Percentiles rank a stretch among this genome's conserved stretches.
Conservation (phyloP, 1,284 basidiomycete genomes). For the Microbotryum saponariae region DNA sequence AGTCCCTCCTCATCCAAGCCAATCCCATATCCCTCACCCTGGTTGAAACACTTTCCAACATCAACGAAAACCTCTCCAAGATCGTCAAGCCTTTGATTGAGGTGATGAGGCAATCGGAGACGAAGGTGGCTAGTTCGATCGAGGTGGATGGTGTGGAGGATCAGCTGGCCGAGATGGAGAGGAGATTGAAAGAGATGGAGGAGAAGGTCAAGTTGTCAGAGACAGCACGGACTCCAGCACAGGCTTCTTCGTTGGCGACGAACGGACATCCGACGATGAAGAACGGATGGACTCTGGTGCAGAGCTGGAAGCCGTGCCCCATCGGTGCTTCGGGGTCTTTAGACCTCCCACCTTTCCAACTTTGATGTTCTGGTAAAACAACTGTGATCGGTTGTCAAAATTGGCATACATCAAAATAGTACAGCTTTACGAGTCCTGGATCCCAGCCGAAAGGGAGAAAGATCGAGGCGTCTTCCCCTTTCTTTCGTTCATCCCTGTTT, state of each 20-base stretch:
- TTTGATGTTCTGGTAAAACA: too few relatives aligned
- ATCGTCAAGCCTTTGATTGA: constrained; percentile 4
- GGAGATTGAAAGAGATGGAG: constrained; percentile 25
- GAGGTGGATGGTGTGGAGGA: constrained; percentile 2
- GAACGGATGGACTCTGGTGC: constrained; percentile 15
- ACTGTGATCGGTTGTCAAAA: neutral
- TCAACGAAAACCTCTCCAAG: neutral
- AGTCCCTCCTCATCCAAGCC: constrained; percentile 13
- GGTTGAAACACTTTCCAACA: constrained; percentile 5
- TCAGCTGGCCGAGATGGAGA: constrained; percentile 29
- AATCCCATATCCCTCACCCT: constrained; percentile 11
- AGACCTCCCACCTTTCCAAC: constrained; percentile 3
- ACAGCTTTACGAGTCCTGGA: neutral
- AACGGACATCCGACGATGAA: neutral
- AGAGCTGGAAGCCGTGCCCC: constrained; percentile 28
- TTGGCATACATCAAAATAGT: neutral
- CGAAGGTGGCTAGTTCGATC: neutral
- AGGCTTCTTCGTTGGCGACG: neutral
- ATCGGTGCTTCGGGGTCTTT: constrained; percentile 24
- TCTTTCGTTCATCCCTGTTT: neutral
- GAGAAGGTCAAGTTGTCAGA: constrained; percentile 1
- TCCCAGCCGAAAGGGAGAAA: neutral
- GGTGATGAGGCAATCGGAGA: constrained; percentile 7
- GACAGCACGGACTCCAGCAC: too few relatives aligned
- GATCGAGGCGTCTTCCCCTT: neutral